Conservation (phyloP, 352 stramenopile genomes). For the Phytophthora pseudosyringae region DNA sequence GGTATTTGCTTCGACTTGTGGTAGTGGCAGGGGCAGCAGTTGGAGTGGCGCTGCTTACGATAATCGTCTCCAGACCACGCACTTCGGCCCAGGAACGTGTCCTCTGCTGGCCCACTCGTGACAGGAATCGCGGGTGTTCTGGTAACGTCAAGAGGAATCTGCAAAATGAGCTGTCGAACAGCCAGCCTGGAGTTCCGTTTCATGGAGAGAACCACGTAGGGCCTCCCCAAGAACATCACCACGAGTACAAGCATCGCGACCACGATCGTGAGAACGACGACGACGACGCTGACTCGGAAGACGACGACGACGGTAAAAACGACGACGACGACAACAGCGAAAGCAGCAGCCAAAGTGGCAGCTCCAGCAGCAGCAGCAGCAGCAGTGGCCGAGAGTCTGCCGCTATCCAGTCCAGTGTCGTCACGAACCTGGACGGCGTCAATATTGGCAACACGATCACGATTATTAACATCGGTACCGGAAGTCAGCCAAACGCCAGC, state of each 20-base stretch:
- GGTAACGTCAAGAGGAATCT: conserved; percentile 6
- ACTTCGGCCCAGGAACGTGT: background rate
- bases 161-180: background rate
- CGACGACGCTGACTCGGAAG: conserved; percentile 8
- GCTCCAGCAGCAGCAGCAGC: background rate
- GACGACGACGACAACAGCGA: conserved; percentile 14
- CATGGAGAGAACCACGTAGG: background rate
- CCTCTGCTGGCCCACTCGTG: background rate
- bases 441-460: conserved; percentile 53
- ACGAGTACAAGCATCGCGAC: conserved; percentile 1
- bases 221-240: background rate
- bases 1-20: conserved; percentile 18
- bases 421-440: conserved; percentile 37
- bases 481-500: conserved; percentile 8
- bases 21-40: conserved; percentile 12
- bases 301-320: background rate
- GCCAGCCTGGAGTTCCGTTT: background rate
- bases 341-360: conserved; percentile 10
- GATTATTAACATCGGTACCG: conserved; percentile 42
- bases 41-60: conserved; percentile 3
- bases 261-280: conserved; percentile 10
- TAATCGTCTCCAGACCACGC: background rate
- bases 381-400: conserved; percentile 6
- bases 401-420: conserved; percentile 33
- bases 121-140: background rate